These are phyloP conservation scores for Exophiala alcalophila DNA, from an alignment of 2,329 filamentous ascomycete species.

Conservation along the genomic window DNA sequence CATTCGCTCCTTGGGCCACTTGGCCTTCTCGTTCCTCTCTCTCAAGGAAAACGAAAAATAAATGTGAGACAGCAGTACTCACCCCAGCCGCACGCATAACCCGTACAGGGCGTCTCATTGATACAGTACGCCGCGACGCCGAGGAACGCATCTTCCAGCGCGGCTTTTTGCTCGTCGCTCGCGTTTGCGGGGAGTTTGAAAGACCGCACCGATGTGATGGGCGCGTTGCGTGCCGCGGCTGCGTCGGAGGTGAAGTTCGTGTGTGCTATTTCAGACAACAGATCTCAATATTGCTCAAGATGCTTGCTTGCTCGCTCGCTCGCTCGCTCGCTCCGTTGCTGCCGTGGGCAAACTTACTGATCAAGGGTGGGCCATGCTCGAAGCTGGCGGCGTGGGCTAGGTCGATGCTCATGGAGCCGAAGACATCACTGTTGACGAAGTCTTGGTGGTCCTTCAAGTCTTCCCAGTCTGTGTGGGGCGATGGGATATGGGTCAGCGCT, in stretches of 20 bases:
- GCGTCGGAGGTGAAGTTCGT: conserved; percentile 7
- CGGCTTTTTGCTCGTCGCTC: conserved; percentile 1
- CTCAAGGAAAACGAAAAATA: too few relatives aligned
- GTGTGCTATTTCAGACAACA: too few relatives aligned
- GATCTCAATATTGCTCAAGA: too few relatives aligned
- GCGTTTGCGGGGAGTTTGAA: conserved; percentile 2
- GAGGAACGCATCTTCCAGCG: conserved; percentile 7
- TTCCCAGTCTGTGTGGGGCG: conserved; percentile 4
- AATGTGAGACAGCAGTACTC: background rate
- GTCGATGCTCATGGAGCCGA: background rate
- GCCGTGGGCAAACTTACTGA: background rate
- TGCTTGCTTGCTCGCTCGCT: background rate
- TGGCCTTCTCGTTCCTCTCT: too few relatives aligned
- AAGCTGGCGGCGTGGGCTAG: conserved; percentile 6
- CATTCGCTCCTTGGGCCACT: too few relatives aligned
- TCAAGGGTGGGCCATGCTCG: conserved; percentile 1
- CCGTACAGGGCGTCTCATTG: background rate
- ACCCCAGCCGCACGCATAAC: conserved; percentile 10
- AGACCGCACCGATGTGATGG: conserved; percentile 5
- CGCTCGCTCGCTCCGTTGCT: background rate
- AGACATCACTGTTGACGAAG: conserved; percentile 5
- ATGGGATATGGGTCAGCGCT: too few relatives aligned
- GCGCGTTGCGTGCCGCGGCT: background rate
- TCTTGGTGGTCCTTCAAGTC: conserved; percentile 8
- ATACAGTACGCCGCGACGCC: background rate